A percentile compares a stretch with the other conserved stretches of the same genome.
phyloP scores from a whole-genome alignment of 305 asterid genomes.

The Fraxinus sp. region DNA sequence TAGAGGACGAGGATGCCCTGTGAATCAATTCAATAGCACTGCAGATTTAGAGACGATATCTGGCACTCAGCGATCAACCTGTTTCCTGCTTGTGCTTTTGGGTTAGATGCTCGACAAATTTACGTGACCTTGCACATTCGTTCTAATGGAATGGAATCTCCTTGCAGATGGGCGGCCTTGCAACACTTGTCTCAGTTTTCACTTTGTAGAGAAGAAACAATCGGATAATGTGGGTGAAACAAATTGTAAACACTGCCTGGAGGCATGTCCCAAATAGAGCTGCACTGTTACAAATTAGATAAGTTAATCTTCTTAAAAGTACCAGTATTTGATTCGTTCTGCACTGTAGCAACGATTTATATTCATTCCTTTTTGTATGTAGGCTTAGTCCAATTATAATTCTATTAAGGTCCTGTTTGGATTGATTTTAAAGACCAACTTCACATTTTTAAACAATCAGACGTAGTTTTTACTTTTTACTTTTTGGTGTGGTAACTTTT shows the following conservation, averaged over 20 bases:
- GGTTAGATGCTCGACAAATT: slow-evolving; percentile 21
- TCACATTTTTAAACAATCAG: neutral
- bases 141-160: neutral
- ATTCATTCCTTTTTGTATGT: neutral
- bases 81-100: slow-evolving; percentile 38
- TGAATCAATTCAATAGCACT: slow-evolving; percentile 34
- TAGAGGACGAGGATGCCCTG: slow-evolving; percentile 57
- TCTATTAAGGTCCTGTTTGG: neutral
- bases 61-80: slow-evolving; percentile 25
- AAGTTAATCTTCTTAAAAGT: neutral
- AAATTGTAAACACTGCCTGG: neutral
- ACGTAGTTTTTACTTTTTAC: neutral
- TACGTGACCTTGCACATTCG: neutral
- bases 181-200: neutral
- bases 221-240: neutral
- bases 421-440: neutral
- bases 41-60: slow-evolving; percentile 10
- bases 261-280: neutral
- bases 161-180: slow-evolving; percentile 1
- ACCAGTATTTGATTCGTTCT: neutral
- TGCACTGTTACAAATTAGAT: neutral
- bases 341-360: neutral
- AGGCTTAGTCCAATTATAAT: neutral
- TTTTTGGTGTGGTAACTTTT: neutral
- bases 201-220: neutral